These are phyloP conservation scores for Aurinia saxatilis DNA, from an alignment of 345 rosid genomes.

Conservation along the genomic window DNA sequence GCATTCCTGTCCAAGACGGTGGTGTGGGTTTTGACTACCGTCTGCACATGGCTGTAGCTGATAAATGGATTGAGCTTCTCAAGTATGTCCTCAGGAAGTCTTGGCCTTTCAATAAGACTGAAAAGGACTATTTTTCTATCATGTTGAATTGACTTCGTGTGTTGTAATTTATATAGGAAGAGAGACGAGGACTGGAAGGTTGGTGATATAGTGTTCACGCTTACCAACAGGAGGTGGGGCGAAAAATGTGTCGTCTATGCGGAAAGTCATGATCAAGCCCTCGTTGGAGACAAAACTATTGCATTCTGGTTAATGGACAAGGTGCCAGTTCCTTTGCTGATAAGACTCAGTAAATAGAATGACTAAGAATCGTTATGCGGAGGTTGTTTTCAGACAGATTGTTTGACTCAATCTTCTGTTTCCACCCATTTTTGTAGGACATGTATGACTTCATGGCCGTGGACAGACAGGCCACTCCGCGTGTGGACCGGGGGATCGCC, in stretches of 20 bases:
- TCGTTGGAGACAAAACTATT: conserved; percentile 97
- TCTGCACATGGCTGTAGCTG: conserved; percentile 93
- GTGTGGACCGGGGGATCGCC: conserved; percentile 89
- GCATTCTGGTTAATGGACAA: conserved; percentile 99
- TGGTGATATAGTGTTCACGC: conserved; percentile 62
- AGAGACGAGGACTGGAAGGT: conserved; percentile 90
- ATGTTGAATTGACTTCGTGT: conserved; percentile 2
- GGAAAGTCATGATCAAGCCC: conserved; percentile 98
- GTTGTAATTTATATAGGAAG: conserved; percentile 41
- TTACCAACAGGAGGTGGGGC: conserved; percentile 82
- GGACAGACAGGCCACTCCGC: conserved; percentile 72
- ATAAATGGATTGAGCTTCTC: conserved; percentile 96
- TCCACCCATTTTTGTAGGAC: conserved; percentile 44
- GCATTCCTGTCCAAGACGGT: conserved; percentile 81
- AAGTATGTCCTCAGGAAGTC: conserved; percentile 39
- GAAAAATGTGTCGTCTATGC: conserved; percentile 87
- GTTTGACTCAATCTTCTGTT: neutral
- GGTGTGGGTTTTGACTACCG: conserved; percentile 98
- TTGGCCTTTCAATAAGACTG: neutral
- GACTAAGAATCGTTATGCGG: neutral
- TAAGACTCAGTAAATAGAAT: neutral
- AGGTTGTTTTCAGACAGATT: neutral
- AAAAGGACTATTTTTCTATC: neutral
- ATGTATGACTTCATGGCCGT: conserved; percentile 97
- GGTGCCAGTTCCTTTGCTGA: conserved; percentile 31